phyloP scores from a whole-genome alignment of 1,139 yeast species.

The Saccharomyces uvarum region DNA sequence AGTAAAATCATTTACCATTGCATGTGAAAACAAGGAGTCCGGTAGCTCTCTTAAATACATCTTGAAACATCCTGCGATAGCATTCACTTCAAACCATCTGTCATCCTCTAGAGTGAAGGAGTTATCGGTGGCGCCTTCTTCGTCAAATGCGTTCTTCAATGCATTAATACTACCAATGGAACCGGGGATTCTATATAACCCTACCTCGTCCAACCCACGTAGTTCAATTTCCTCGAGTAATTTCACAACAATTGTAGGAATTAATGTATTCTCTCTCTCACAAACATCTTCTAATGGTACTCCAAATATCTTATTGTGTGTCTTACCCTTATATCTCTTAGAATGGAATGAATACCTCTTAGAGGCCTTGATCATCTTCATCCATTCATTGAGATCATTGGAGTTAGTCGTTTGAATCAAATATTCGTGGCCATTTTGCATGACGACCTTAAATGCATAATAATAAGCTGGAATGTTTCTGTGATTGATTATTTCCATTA shows the following conservation, averaged over 20 bases:
- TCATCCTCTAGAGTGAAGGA: constrained; percentile 57
- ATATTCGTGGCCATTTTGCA: constrained; percentile 48
- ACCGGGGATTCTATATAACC: constrained; percentile 86
- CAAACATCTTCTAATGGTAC: constrained; percentile 75
- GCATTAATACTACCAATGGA: constrained; percentile 71
- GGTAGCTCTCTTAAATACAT: constrained; percentile 81
- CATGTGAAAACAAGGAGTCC: constrained; percentile 68
- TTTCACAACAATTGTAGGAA: constrained; percentile 61
- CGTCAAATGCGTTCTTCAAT: constrained; percentile 67
- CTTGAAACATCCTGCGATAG: constrained; percentile 85
- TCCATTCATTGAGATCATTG: constrained; percentile 72
- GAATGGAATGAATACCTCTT: constrained; percentile 39
- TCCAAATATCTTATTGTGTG: constrained; percentile 64
- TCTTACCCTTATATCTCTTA: constrained; percentile 33
- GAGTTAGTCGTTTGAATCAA: constrained; percentile 63
- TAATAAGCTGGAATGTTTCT: constrained; percentile 31
- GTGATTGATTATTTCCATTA: constrained; percentile 27
- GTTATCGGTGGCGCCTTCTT: constrained; percentile 42
- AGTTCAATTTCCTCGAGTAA: constrained; percentile 69
- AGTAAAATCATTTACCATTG: constrained; percentile 47
- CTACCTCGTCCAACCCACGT: constrained; percentile 84
- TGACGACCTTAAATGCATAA: constrained; percentile 51
- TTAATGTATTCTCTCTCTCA: constrained; percentile 51
- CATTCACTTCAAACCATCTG: constrained; percentile 74
- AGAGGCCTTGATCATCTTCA: constrained; percentile 38